A percentile compares a stretch with the other conserved stretches of the same genome.
These are phyloP conservation scores for Termitomyces sp. DNA, from an alignment of 768 basidiomycete genomes.

Conservation along the genomic window DNA sequence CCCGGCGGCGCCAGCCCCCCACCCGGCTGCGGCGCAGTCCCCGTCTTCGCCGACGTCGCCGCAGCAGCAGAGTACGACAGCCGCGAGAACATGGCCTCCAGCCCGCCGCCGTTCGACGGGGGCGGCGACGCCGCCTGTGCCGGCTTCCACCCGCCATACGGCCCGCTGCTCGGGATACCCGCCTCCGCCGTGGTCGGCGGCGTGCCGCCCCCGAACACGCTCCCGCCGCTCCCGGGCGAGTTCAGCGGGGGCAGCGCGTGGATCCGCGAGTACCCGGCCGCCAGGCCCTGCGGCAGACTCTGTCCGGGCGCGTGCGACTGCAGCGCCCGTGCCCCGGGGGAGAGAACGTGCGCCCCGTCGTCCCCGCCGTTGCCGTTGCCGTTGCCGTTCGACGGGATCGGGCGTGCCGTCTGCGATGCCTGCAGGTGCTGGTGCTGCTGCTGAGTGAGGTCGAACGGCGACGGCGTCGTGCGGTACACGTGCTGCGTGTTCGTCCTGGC, in stretches of 20 bases:
- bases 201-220: slow-evolving; percentile 15
- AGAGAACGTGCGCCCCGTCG: slow-evolving; percentile 33
- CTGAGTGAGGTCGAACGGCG: slow-evolving; percentile 42
- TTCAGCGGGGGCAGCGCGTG: slow-evolving; percentile 58
- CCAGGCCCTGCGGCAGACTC: slow-evolving; percentile 86
- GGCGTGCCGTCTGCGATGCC: slow-evolving; percentile 21
- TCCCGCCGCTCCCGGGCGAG: slow-evolving; percentile 25
- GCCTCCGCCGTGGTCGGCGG: slow-evolving; percentile 4
- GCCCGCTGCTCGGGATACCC: slow-evolving; percentile 18
- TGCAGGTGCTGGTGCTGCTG: slow-evolving; percentile 24
- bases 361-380: slow-evolving; percentile 10
- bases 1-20: slow-evolving; percentile 26
- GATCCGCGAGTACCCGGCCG: slow-evolving; percentile 85
- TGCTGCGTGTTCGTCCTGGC: slow-evolving; percentile 31
- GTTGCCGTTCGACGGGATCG: slow-evolving; percentile 21
- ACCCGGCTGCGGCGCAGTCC: slow-evolving; percentile 15
- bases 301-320: slow-evolving; percentile 89
- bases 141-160: slow-evolving; percentile 22
- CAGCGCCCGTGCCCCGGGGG: slow-evolving; percentile 73
- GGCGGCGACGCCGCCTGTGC: slow-evolving; percentile 15
- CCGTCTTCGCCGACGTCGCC: slow-evolving; percentile 6
- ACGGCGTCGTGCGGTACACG: slow-evolving; percentile 35
- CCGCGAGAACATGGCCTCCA: slow-evolving; percentile 53
- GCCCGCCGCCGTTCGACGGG: slow-evolving; percentile 11
- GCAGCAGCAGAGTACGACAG: slow-evolving; percentile 49